phyloP scores from a whole-genome alignment of 495 filamentous ascomycete species.

The Aspergillus haitiensis region DNA sequence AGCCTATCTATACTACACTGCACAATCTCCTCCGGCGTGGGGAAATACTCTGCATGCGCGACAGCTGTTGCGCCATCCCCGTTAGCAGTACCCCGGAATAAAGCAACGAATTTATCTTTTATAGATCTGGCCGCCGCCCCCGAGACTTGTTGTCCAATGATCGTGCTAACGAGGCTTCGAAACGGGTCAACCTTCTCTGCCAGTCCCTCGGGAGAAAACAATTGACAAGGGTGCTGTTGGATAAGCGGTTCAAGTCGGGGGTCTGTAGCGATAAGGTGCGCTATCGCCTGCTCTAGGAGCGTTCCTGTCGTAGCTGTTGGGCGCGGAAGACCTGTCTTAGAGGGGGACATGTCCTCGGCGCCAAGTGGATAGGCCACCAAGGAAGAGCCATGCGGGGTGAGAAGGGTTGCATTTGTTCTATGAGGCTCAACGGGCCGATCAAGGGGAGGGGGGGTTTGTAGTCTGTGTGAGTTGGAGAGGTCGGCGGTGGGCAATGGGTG shows the following conservation, averaged over 20 bases:
- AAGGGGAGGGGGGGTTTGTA: slow-evolving; percentile 43
- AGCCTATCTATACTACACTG: slow-evolving; percentile 59
- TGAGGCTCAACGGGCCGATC: slow-evolving; percentile 64
- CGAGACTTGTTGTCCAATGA: slow-evolving; percentile 95
- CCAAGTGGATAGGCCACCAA: slow-evolving; percentile 57
- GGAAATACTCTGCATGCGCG: slow-evolving; percentile 55
- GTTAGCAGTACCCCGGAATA: slow-evolving; percentile 57
- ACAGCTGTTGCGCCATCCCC: slow-evolving; percentile 20
- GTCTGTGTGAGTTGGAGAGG: slow-evolving; percentile 23
- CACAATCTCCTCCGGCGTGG: slow-evolving; percentile 71
- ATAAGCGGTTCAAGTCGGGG: slow-evolving; percentile 71
- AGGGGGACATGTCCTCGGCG: slow-evolving; percentile 55
- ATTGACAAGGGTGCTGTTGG: slow-evolving; percentile 67
- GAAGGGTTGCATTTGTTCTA: slow-evolving; percentile 70
- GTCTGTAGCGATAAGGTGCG: slow-evolving; percentile 75
- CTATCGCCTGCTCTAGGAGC: slow-evolving; percentile 74
- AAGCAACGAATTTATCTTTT: slow-evolving; percentile 74
- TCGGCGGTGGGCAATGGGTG: slow-evolving; percentile 17
- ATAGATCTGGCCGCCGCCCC: slow-evolving; percentile 88
- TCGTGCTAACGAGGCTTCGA: slow-evolving; percentile 73
- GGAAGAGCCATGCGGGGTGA: slow-evolving; percentile 75
- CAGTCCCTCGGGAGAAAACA: slow-evolving; percentile 81
- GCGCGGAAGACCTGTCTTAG: slow-evolving; percentile 50
- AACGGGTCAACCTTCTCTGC: slow-evolving; percentile 87
- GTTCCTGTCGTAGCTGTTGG: slow-evolving; percentile 65